Evolutionary conservation across 805 yeast genomes (phyloP).

Genomic region (Nematodospora valgi): DNA sequence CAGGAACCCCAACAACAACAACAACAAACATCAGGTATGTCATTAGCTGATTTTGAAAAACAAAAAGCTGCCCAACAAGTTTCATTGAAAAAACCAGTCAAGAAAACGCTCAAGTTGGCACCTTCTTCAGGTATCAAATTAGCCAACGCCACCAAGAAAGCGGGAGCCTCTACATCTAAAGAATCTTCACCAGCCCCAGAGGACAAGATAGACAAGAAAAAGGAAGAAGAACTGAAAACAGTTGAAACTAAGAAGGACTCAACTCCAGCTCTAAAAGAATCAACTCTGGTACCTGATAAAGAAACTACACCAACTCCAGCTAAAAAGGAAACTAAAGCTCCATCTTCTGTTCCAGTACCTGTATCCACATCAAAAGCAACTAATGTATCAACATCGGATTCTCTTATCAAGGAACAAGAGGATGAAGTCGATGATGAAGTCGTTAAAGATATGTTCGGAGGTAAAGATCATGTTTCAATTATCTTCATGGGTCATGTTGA

Average conservation of each 20-base stretch:
- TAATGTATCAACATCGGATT: conserved; percentile 33
- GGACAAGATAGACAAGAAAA: conserved; percentile 18
- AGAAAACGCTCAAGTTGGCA: conserved; percentile 65
- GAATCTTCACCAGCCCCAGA: conserved; percentile 22
- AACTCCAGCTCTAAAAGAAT: conserved; percentile 14
- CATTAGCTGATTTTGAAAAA: conserved; percentile 79
- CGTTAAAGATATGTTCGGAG: conserved; percentile 91
- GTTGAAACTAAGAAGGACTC: conserved; percentile 13
- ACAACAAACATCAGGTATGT: conserved; percentile 43
- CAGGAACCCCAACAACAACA: conserved; percentile 17
- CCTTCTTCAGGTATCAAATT: conserved; percentile 63
- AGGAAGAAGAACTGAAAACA: conserved; percentile 18
- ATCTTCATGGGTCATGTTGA: conserved; percentile 99
- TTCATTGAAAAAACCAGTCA: conserved; percentile 50
- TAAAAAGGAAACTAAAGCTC: conserved; percentile 15
- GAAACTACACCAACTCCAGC: conserved; percentile 22
- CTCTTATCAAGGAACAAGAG: conserved; percentile 64
- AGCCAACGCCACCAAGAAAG: conserved; percentile 47
- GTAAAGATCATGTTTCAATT: conserved; percentile 94
- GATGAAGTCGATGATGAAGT: conserved; percentile 82
- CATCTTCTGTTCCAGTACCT: conserved; percentile 14
- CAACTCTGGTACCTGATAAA: conserved; percentile 18
- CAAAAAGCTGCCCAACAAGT: conserved; percentile 48
- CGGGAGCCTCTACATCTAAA: conserved; percentile 13
- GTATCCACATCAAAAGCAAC: conserved; percentile 9